These are phyloP conservation scores for Saccharomycopsis fodiens DNA, from an alignment of 805 yeast genomes.

Conservation along the genomic window DNA sequence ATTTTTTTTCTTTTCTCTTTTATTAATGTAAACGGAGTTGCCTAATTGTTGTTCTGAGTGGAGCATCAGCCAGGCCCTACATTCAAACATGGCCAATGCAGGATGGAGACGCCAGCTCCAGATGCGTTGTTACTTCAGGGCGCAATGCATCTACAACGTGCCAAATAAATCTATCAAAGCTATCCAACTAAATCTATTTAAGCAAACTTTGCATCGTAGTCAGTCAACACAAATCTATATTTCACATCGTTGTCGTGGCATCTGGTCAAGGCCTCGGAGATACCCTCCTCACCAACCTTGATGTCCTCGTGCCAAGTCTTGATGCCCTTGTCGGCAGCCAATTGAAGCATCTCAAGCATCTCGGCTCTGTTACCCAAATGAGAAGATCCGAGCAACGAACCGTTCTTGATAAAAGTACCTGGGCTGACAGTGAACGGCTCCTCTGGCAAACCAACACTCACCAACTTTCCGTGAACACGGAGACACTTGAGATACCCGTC, in stretches of 20 bases:
- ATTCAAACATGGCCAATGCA: too few relatives aligned
- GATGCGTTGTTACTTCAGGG: too few relatives aligned
- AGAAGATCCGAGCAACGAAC: constrained; percentile 27
- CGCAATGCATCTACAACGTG: too few relatives aligned
- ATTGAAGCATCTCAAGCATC: constrained; percentile 31
- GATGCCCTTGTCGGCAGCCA: constrained; percentile 31
- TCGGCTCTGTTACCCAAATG: constrained; percentile 31
- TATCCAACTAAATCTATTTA: too few relatives aligned
- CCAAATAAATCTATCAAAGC: too few relatives aligned
- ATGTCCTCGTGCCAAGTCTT: constrained; percentile 31
- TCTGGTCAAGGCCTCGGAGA: constrained; percentile 29
- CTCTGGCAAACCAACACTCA: constrained; percentile 63
- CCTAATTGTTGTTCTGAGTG: too few relatives aligned
- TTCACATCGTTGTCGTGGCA: constrained; percentile 30
- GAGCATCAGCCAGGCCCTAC: too few relatives aligned
- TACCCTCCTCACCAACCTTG: constrained; percentile 30
- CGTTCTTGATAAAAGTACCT: constrained; percentile 29
- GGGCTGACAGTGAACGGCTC: constrained; percentile 39
- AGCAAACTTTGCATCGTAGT: constrained; percentile 34
- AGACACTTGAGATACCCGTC: constrained; percentile 40
- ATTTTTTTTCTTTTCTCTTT: too few relatives aligned
- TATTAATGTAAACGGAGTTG: too few relatives aligned
- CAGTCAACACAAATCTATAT: constrained; percentile 37
- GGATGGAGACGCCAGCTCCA: too few relatives aligned
- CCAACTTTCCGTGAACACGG: constrained; percentile 50